Conservation (phyloP, 2,329 filamentous ascomycete species). For the Curvularia verruculosa region DNA sequence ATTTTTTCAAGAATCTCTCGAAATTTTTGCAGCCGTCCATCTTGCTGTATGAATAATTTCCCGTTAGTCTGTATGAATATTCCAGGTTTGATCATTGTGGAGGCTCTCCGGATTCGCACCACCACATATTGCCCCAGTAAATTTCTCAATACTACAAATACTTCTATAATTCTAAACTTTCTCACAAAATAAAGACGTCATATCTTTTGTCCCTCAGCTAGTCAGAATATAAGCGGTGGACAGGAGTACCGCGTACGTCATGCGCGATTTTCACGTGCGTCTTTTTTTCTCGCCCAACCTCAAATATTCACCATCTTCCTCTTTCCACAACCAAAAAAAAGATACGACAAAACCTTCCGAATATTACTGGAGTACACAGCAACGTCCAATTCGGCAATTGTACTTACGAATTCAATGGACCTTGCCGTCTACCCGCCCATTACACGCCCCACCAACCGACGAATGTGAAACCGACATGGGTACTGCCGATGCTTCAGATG, state of each 20-base stretch:
- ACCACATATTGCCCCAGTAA: not conserved
- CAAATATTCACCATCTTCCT: slow-evolving; percentile 40
- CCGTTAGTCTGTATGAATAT: not conserved
- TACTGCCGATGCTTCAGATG: slow-evolving; percentile 22
- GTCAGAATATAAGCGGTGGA: not conserved
- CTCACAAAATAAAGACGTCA: not conserved
- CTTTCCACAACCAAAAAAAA: slow-evolving; percentile 35
- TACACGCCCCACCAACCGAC: not conserved
- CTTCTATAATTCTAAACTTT: no score
- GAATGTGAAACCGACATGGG: slow-evolving; percentile 27
- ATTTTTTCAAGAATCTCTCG: not conserved
- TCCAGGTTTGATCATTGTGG: not conserved
- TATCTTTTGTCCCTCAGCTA: not conserved
- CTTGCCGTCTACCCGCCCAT: not conserved
- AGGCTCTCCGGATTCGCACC: no score
- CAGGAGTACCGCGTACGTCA: not conserved
- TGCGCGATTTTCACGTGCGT: slow-evolving; percentile 3
- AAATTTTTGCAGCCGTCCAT: not conserved
- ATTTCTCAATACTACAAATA: no score
- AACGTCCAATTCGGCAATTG: not conserved
- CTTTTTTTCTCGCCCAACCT: slow-evolving; percentile 34
- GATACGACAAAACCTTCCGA: not conserved
- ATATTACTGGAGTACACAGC: not conserved
- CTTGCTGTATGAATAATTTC: not conserved
- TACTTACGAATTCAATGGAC: not conserved